A percentile compares a stretch with the other conserved stretches of the same genome.
Evolutionary conservation across 2,329 filamentous ascomycete genomes (phyloP).

Genomic region (Penicillium sp.): DNA sequence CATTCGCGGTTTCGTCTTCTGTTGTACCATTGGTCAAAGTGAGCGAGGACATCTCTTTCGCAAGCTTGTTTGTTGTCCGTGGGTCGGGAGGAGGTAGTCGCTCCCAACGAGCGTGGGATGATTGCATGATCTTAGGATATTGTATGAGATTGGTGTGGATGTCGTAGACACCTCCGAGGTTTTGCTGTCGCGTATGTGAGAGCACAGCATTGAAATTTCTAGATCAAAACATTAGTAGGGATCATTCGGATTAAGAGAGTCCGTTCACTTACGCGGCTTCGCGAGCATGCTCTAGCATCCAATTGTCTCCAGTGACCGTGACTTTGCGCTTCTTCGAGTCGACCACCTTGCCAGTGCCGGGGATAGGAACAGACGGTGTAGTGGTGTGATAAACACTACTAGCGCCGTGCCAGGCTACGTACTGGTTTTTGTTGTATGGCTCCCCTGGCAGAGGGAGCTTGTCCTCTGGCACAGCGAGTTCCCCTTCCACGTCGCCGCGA

Average conservation of each 20-base stretch:
- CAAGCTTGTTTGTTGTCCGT: slow-evolving; percentile 32
- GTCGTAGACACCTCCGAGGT: slow-evolving; percentile 81
- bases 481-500: slow-evolving; percentile 82
- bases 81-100: slow-evolving; percentile 60
- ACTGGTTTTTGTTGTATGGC: slow-evolving; percentile 98
- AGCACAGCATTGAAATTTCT: slow-evolving; percentile 86
- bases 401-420: slow-evolving; percentile 97
- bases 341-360: slow-evolving; percentile 68
- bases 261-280: slow-evolving; percentile 74
- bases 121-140: slow-evolving; percentile 85
- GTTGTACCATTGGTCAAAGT: slow-evolving; percentile 39
- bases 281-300: slow-evolving; percentile 93
- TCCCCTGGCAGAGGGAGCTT: slow-evolving; percentile 74
- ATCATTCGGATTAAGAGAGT: neutral
- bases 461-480: slow-evolving; percentile 89
- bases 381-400: slow-evolving; percentile 93
- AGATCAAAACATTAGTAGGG: slow-evolving; percentile 18
- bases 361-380: slow-evolving; percentile 74
- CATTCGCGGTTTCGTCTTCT: slow-evolving; percentile 23
- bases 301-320: slow-evolving; percentile 90
- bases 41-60: slow-evolving; percentile 40
- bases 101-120: slow-evolving; percentile 83
- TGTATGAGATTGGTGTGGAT: slow-evolving; percentile 92
- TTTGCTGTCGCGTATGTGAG: slow-evolving; percentile 69
- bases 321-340: slow-evolving; percentile 84